Base-by-base conservation (phyloP, 2,329 filamentous ascomycete species). In the Xylaria sp. region DNA sequence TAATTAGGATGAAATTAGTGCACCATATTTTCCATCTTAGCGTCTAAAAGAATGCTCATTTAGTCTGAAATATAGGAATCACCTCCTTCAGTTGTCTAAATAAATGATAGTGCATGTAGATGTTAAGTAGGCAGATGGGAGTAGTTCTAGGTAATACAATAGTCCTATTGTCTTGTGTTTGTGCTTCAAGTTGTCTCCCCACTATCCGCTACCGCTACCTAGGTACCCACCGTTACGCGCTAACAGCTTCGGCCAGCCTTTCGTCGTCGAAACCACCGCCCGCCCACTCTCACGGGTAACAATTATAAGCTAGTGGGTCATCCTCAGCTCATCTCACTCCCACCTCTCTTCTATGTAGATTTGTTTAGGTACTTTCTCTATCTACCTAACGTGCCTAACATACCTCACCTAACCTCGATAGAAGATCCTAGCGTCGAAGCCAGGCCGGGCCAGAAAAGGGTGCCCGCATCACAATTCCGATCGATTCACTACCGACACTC, bases 381-480 rank as follows among this genome's bases (percentile, higher is more conserved):
- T 36, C 33, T 46, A 46, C 41, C 41, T 46, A 43, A 43, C 39
- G 5, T 46, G n/a, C 41, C 41, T 46, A 43, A 43, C 39, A 5
- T 43, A n/a, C 41, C 41, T 46, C 18, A 46, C 15, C 41, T 46
- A n/a, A n/a, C 41, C 13, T 46, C 15, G 18, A 46, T 36, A 46
- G 39, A 23, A 43, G 33, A 60, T 41, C 49, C 23, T 28, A 28
- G 28, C 62, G 23, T 63, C 59, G 52, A 66, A 55, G 28, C 41
- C n/a, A 48, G 46, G 46, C 46, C 46, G 23, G 46, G 46, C 65
- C 52, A 54, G 51, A 62, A 63, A 57, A 51, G 57, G 68, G 68
- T 15, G 46, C 56, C 64, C 46, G 69, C 70, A 65, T 72, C 52
- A 62, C 58, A 67, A 68, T 73, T 63, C 64, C 66, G 71, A 63